Percentiles rank a stretch among this genome's conserved stretches.
phyloP scores from a whole-genome alignment of 1,284 basidiomycete genomes.

The Leccinum subspadiceum region DNA sequence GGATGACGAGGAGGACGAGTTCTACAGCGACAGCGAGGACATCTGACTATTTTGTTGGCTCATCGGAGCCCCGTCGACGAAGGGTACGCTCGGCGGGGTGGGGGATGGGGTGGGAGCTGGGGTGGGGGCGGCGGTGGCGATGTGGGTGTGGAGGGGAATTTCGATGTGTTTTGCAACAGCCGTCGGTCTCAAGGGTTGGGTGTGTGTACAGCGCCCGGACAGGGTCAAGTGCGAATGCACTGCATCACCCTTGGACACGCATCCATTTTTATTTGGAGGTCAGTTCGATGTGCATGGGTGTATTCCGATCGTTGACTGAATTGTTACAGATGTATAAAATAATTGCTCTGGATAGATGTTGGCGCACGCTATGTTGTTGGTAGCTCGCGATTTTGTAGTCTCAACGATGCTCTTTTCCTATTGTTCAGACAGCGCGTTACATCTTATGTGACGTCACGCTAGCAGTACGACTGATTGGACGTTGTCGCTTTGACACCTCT shows the following conservation, averaged over 20 bases:
- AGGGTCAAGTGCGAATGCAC: slow-evolving; percentile 7
- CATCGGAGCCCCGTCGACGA: slow-evolving; percentile 64
- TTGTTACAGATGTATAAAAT: slow-evolving; percentile 11
- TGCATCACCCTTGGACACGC: slow-evolving; percentile 11
- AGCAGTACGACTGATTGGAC: slow-evolving; percentile 23
- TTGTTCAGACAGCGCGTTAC: slow-evolving; percentile 25
- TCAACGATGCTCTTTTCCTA: slow-evolving; percentile 12
- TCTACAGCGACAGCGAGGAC: slow-evolving; percentile 77
- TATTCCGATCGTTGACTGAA: slow-evolving; percentile 9
- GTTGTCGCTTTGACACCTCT: slow-evolving; percentile 22
- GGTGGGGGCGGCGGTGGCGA: slow-evolving; percentile 9
- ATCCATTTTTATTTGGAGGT: slow-evolving; percentile 23
- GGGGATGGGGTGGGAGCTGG: slow-evolving; percentile 32
- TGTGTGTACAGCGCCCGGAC: slow-evolving; percentile 9
- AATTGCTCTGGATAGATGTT: slow-evolving; percentile 19
- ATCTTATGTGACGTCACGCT: slow-evolving; percentile 30
- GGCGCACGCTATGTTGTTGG: slow-evolving; percentile 12
- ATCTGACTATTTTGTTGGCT: slow-evolving; percentile 84
- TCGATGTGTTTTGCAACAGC: slow-evolving; percentile 8
- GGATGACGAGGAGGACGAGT: slow-evolving; percentile 57
- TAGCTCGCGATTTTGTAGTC: slow-evolving; percentile 28
- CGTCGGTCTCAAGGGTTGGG: not conserved
- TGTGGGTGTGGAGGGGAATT: slow-evolving; percentile 5
- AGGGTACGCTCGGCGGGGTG: slow-evolving; percentile 59
- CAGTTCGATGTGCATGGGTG: not conserved